phyloP scores from a whole-genome alignment of 1,284 basidiomycete species.

The Porogramme epimiltina region DNA sequence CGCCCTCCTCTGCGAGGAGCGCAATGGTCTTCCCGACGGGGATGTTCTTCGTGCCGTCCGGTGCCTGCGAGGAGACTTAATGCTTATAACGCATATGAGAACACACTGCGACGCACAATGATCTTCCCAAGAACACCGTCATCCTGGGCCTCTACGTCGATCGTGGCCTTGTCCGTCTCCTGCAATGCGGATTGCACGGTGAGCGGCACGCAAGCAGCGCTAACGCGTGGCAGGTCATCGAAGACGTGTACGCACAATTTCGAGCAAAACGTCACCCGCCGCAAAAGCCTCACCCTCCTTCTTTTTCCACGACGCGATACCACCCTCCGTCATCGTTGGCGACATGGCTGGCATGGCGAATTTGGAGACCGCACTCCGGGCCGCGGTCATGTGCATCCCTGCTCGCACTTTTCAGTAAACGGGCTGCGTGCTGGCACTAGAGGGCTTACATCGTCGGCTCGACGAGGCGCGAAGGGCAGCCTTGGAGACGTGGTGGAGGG shows the following conservation, averaged over 20 bases:
- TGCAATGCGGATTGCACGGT: slow-evolving; percentile 34
- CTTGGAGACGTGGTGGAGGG: slow-evolving; percentile 24
- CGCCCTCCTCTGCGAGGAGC: slow-evolving; percentile 94
- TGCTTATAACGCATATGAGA: neutral
- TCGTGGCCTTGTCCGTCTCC: slow-evolving; percentile 99
- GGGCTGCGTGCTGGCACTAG: neutral
- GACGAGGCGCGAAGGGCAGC: slow-evolving; percentile 17
- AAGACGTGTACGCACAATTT: slow-evolving; percentile 71
- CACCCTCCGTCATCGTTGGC: slow-evolving; percentile 98
- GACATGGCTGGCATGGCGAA: slow-evolving; percentile 96
- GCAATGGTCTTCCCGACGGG: slow-evolving; percentile 90
- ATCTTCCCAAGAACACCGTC: slow-evolving; percentile 96
- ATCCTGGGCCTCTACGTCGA: slow-evolving; percentile 99
- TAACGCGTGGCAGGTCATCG: neutral
- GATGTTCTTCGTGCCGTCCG: slow-evolving; percentile 85
- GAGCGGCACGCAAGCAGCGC: neutral
- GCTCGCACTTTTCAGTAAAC: slow-evolving; percentile 1
- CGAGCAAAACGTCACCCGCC: slow-evolving; percentile 89
- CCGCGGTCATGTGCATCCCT: slow-evolving; percentile 62
- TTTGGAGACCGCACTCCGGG: slow-evolving; percentile 64
- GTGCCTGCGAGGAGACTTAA: slow-evolving; percentile 47
- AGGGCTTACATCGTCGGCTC: slow-evolving; percentile 22
- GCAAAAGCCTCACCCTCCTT: slow-evolving; percentile 84
- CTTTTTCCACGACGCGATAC: slow-evolving; percentile 92
- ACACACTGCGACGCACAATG: slow-evolving; percentile 53